Percentiles rank a stretch among this genome's conserved stretches.
These are phyloP conservation scores for Dendrostoma leiphaemia DNA, from an alignment of 2,329 filamentous ascomycete species.

Conservation along the genomic window DNA sequence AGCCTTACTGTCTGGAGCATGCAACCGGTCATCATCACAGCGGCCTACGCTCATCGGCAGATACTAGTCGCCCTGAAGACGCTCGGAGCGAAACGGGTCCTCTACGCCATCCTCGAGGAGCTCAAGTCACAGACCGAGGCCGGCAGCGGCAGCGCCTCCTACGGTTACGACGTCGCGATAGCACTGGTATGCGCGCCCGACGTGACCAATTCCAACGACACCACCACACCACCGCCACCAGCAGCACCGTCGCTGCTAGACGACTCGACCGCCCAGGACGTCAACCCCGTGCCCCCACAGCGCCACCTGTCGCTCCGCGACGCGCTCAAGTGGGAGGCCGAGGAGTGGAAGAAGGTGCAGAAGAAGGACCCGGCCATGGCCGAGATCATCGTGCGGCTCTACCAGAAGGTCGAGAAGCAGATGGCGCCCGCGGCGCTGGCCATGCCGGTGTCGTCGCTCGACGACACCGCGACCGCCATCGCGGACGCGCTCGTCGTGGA, in stretches of 20 bases:
- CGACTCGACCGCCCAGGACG: constrained; percentile 32
- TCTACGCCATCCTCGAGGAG: constrained; percentile 66
- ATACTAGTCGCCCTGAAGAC: constrained; percentile 60
- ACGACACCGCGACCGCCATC: constrained; percentile 33
- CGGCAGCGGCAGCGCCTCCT: constrained; percentile 58
- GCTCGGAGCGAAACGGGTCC: constrained; percentile 58
- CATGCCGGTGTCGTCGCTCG: constrained; percentile 13
- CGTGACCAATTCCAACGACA: constrained; percentile 46
- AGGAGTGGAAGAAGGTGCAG: constrained; percentile 55
- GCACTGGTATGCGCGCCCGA: constrained; percentile 69
- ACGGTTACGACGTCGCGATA: constrained; percentile 61
- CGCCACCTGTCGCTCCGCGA: constrained; percentile 57
- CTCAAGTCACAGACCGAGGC: constrained; percentile 59
- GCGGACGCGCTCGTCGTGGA: constrained; percentile 34
- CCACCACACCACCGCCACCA: constrained; percentile 34
- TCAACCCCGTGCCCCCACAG: constrained; percentile 37
- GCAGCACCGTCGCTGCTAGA: constrained; percentile 30
- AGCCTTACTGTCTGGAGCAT: constrained; percentile 66
- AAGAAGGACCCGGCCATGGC: constrained; percentile 56
- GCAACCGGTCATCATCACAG: constrained; percentile 53
- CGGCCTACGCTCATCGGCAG: constrained; percentile 71
- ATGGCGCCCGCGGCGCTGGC: constrained; percentile 36
- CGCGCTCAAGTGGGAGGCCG: constrained; percentile 56
- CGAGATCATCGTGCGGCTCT: constrained; percentile 61
- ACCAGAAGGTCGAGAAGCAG: constrained; percentile 65